Base-by-base conservation (phyloP, 1,284 basidiomycete species). In the Moesziomyces sp. region DNA sequence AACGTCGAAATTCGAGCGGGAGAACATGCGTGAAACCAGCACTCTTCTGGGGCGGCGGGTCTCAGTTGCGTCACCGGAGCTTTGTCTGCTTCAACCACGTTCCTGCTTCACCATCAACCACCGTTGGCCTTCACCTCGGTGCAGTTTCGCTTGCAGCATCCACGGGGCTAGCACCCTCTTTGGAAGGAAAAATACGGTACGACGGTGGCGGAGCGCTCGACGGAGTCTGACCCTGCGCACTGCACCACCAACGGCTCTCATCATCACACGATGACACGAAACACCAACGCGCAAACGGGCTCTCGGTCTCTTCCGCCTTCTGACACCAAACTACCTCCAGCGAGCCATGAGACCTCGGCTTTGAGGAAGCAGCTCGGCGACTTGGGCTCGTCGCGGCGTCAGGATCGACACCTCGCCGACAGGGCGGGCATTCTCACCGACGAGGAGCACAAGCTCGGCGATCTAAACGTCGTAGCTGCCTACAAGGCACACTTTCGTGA, bases 401-500 rank as follows among this genome's bases (percentile, higher is more conserved):
- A 59, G 28, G 60, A 73, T 42, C 60, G 64, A 19, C 43, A 52
- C 46, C 45, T 73, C 1, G 64, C 61, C 6, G 54, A 63, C 47
- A 44, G 58, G 26, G 51, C 51, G 14, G 71, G 62, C 34, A 51
- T 74, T 47, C 62, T 74, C 42, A 61, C 71, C 4, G 64, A 65
- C 2, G 65, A 68, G 28, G 71, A 74, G 45, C 58, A 68, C 57
- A 65, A 74, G 57, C 67, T 74, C 0, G 72, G 72, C 24, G 76
- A 80, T 60, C 60, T 81, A 54, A 81, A 81, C 47, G 78, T 81
- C 8, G 76, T 81, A 16, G 78, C 73, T 21, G 72, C 74, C 4
- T 80, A 81, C 72, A 80, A 77, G 35, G 79, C 79, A 3, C 79
- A 80, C 55, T 77, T 81, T 24, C 68, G 79, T 19, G 77, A 81